A percentile compares a stretch with the other conserved stretches of the same genome.
Conservation (phyloP, 176 grass and related monocot species). For the Eremochloa ophiuroides region DNA sequence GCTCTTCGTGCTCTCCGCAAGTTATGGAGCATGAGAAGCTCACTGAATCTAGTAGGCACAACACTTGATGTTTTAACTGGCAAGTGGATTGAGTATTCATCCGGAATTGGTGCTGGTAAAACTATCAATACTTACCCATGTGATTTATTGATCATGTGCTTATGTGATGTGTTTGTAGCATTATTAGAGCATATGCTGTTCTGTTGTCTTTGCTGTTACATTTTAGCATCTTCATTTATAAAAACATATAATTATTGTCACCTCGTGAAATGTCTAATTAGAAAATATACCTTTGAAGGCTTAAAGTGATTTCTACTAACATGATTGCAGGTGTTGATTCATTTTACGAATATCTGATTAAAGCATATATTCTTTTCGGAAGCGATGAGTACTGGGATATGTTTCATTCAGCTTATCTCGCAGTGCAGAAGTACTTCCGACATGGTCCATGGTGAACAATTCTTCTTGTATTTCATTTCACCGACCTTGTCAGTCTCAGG, state of each 20-base stretch:
- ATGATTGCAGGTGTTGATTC: constrained; percentile 87
- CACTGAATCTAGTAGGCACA: constrained; percentile 91
- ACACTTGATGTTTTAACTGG: constrained; percentile 88
- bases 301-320: constrained; percentile 18
- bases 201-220: neutral
- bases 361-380: constrained; percentile 96
- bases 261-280: neutral
- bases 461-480: constrained; percentile 17
- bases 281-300: constrained; percentile 7
- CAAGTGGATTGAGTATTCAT: constrained; percentile 95
- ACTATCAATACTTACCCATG: constrained; percentile 23
- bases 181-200: neutral
- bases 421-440: constrained; percentile 87
- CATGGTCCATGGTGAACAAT: constrained; percentile 81
- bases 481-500: neutral
- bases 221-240: constrained; percentile 12
- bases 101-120: constrained; percentile 95
- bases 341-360: constrained; percentile 98
- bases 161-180: constrained; percentile 8
- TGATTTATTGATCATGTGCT: neutral
- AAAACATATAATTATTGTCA: neutral
- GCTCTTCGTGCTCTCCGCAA: constrained; percentile 86
- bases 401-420: constrained; percentile 95
- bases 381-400: constrained; percentile 91
- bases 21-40: constrained; percentile 99